Evolutionary conservation across 208 protist species (phyloP), one percentile per base, ranked within the genome.

Genomic region (Trypanosoma conorhini): DNA sequence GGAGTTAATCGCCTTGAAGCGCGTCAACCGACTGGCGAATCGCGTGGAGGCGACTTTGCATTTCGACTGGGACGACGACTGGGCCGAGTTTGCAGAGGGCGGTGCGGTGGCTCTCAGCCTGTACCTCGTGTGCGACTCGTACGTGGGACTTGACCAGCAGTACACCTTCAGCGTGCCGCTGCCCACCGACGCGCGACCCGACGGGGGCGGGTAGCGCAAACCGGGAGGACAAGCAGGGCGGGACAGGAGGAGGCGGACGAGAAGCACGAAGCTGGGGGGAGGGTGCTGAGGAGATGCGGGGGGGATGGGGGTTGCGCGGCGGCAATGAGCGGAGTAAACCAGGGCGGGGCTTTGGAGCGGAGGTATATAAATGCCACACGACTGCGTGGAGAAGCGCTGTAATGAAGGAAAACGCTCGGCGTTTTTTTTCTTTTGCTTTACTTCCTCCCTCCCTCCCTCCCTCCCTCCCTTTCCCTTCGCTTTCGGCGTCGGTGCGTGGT

Each of bases 1-100:
- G 24, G 94, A 98, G 83, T 79, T 98, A 7, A 81, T 98, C 7
- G 96, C 96, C 0, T 68, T 98, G 72, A 98, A 97, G 80, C 89
- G 96, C 19, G 67, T 98, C 21, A 86, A 89, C 44, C 82, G 89
- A 0, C 70, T 97, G 38, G 35, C 13, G 21, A 80, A 79, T 54
- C 76, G 74, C 35, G 68, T 80, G 24, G 79, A 76, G 3, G 71
- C 81, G 22, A 86, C 79, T 40, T 75, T 97, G 60, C 78, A 63
- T n/a, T 85, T 96, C 65, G 88, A 96, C 19, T 96, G 91, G 92
- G 92, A 96, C 54, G 88, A 96, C 58, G 85, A 95, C 50, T 95
- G 91, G 92, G 31, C 70, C n/a, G 60, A 51, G 22, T 63, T 75
- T 69, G 77, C 67, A 61, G 38, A 77, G 0, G 67, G 75, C 3